Evolutionary conservation across 352 stramenopile genomes (phyloP).

Genomic region (Phytophthora crassamura): DNA sequence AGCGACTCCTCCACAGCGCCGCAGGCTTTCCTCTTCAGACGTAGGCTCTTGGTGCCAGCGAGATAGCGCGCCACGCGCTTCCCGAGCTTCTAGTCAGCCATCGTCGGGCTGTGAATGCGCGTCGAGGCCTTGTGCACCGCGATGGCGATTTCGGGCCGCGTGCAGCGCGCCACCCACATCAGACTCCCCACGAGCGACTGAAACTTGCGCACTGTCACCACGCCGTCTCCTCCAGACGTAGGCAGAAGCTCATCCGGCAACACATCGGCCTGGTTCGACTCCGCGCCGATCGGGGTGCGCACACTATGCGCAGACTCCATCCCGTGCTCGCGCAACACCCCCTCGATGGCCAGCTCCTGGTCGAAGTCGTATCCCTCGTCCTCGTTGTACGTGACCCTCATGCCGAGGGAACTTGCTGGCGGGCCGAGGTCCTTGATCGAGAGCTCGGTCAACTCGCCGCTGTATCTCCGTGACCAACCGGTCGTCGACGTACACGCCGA

Average conservation of each 20-base stretch:
- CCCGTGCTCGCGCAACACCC: constrained; percentile 26
- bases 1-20: not conserved
- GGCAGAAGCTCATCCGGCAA: constrained; percentile 1
- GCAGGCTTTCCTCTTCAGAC: constrained; percentile 7
- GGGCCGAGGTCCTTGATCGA: constrained; percentile 36
- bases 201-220: constrained; percentile 30
- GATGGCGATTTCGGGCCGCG: constrained; percentile 33
- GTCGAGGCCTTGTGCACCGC: constrained; percentile 28
- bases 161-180: constrained; percentile 39
- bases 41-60: constrained; percentile 1
- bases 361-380: constrained; percentile 22
- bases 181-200: constrained; percentile 44
- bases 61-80: constrained; percentile 31
- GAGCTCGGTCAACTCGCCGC: constrained; percentile 9
- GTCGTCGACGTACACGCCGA: constrained; percentile 42
- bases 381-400: constrained; percentile 22
- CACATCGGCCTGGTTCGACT: constrained; percentile 1
- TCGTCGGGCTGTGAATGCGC: constrained; percentile 13
- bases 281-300: constrained; percentile 17
- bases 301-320: constrained; percentile 23
- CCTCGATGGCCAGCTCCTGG: constrained; percentile 28
- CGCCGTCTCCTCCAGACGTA: not conserved
- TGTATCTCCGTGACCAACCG: constrained; percentile 25
- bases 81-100: constrained; percentile 9
- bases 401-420: constrained; percentile 39